These are phyloP conservation scores for Delonix regia DNA, from an alignment of 306 rosid species.

Conservation along the genomic window DNA sequence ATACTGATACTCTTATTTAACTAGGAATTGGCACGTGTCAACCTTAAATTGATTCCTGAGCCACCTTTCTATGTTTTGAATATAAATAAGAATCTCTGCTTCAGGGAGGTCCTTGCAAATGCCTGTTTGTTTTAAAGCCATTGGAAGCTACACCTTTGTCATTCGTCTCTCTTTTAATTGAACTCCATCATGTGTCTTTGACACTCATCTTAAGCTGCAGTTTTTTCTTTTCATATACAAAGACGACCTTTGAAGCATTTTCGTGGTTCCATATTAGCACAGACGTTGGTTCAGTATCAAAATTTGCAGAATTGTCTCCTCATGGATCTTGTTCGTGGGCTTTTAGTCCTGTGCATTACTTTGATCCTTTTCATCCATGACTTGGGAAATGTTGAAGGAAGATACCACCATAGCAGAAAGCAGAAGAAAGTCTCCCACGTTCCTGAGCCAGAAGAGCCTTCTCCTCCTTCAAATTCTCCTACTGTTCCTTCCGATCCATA, in stretches of 20 bases:
- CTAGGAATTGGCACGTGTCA: slow-evolving; percentile 54
- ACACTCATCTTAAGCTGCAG: background rate
- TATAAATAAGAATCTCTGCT: slow-evolving; percentile 47
- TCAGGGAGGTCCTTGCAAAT: slow-evolving; percentile 35
- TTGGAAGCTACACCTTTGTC: slow-evolving; percentile 3
- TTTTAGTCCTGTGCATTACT: slow-evolving; percentile 39
- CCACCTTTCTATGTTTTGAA: slow-evolving; percentile 21
- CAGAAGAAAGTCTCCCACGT: slow-evolving; percentile 41
- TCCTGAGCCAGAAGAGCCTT: slow-evolving; percentile 31
- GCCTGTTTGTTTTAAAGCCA: slow-evolving; percentile 35
- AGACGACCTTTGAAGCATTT: slow-evolving; percentile 28
- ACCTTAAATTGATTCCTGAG: slow-evolving; percentile 22
- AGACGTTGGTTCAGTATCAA: slow-evolving; percentile 29
- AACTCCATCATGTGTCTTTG: slow-evolving; percentile 17
- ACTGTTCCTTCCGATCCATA: slow-evolving; percentile 74
- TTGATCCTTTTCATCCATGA: slow-evolving; percentile 34
- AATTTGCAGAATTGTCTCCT: background rate
- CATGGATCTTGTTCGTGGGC: slow-evolving; percentile 50
- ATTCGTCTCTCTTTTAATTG: background rate
- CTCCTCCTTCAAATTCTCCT: slow-evolving; percentile 52
- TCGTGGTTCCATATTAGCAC: slow-evolving; percentile 34
- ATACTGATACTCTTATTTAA: slow-evolving; percentile 30
- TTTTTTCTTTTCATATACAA: slow-evolving; percentile 36
- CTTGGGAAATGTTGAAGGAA: slow-evolving; percentile 69
- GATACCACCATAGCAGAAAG: slow-evolving; percentile 68